Evolutionary conservation across 371 early-diverging fungal genomes (phyloP), one percentile per base, ranked within the genome.

Genomic region (Syncephalis fuscata): DNA sequence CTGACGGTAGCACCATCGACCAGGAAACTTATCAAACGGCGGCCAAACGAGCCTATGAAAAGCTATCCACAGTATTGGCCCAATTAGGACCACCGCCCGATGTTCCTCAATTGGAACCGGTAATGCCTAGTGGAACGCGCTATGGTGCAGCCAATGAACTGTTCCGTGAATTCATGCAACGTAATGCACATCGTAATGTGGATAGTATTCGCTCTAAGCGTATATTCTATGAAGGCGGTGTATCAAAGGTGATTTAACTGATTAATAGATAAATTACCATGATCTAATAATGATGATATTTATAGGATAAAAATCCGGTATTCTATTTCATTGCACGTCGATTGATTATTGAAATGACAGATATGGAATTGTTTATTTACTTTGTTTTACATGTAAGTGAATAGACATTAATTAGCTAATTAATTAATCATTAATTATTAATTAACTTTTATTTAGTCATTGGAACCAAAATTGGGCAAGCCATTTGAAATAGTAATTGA

Each of bases 21-120:
- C 50, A 57, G 7, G 65, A 66, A 44, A 59, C 60, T 50, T 51
- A 51, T 15, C 62, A 63, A 42, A 39, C 59, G 40, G 44, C 50
- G 21, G 58, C 58, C 32, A 77, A 76, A 53, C 61, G 64, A 10
- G 52, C 66, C 10, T 82, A 83, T 52, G 79, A 82, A 43, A 78
- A 75, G 44, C 71, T 92, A 1, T 80, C 84, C 7, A 85, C 80
- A 25, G 55, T 92, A 27, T 57, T 92, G 50, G 83, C 88, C 19
- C 87, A 85, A 51, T 64, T 92, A 3, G 92, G 91, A 8, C 79
- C 86, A 45, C 83, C 87, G 1, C 67, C 76, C 4, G 83, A 85
- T 10, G 58, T 62, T 11, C 59, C 68, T 2, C 58, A 57, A 26
- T 44, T 45, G 26, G 58, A 64, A 26, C 62, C 60, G 45, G 25